Evolutionary conservation across 768 basidiomycete species (phyloP).

Genomic region (Porphyrellus cyaneotinctus): DNA sequence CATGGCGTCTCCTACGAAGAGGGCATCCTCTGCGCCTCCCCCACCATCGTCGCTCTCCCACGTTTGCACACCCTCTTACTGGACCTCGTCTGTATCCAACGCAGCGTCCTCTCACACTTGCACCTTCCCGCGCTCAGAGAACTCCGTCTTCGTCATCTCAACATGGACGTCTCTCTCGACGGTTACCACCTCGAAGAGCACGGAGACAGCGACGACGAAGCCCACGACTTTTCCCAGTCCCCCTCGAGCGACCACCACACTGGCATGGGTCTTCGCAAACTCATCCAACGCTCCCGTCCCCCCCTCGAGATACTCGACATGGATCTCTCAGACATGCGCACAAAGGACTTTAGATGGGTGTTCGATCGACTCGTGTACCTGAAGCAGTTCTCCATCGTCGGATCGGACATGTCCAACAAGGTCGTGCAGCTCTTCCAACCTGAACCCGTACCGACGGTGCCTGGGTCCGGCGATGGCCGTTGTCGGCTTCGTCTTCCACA

Average conservation of each 20-base stretch:
- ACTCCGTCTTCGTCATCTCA: slow-evolving; percentile 63
- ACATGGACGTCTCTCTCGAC: slow-evolving; percentile 48
- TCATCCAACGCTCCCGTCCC: slow-evolving; percentile 58
- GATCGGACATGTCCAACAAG: slow-evolving; percentile 76
- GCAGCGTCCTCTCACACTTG: slow-evolving; percentile 62
- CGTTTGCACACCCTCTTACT: slow-evolving; percentile 55
- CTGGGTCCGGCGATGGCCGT: slow-evolving; percentile 8
- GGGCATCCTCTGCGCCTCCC: slow-evolving; percentile 22
- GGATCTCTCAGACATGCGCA: slow-evolving; percentile 81
- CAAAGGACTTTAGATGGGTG: slow-evolving; percentile 71
- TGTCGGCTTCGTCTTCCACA: slow-evolving; percentile 50
- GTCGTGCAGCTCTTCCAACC: slow-evolving; percentile 62
- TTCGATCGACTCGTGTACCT: slow-evolving; percentile 54
- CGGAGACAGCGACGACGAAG: slow-evolving; percentile 75
- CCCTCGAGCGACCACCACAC: slow-evolving; percentile 74
- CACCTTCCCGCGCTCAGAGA: slow-evolving; percentile 54
- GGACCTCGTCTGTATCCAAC: slow-evolving; percentile 56
- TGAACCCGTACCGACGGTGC: slow-evolving; percentile 7
- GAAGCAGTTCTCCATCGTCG: slow-evolving; percentile 68
- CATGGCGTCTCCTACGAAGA: slow-evolving; percentile 51
- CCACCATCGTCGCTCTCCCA: slow-evolving; percentile 51
- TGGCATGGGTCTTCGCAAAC: slow-evolving; percentile 71
- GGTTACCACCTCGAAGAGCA: slow-evolving; percentile 41
- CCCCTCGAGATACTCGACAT: slow-evolving; percentile 66
- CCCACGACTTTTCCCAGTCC: slow-evolving; percentile 68